Evolutionary conservation across 1,284 basidiomycete species (phyloP), one percentile per base, ranked within the genome.

Genomic region (Ganoderma meredithae): DNA sequence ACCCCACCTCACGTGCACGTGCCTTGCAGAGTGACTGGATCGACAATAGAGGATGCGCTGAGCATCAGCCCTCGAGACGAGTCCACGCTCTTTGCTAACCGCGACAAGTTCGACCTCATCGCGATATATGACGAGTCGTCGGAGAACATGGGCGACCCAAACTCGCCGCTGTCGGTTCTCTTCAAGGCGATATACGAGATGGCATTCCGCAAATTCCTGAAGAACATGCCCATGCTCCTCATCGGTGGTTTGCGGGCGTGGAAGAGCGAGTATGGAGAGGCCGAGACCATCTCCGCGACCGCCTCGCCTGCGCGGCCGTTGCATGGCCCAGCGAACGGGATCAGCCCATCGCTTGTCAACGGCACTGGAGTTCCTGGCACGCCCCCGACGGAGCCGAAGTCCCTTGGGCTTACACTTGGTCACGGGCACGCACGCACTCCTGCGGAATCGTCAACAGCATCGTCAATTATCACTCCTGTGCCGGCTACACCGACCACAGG

Each of bases 31-130:
- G 84, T 96, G 70, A 86, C 85, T 8, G 87, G 89, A 2, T 79
- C 84, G 36, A 84, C 85, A 22, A 87, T 99, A 22, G 95, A 98
- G 79, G 87, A 93, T 69, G 87, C 94, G 0, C 86, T 98, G 63
- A 81, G 88, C 1, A 81, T 95, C 25, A 90, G 89, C 0, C 93
- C 96, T 0, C 83, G 85, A 31, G 78, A 86, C 47, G 96, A 98
- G 80, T 85, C 84, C 52, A 83, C 84, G 0, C 82, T 93, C 22
- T 99, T 98, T 79, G 80, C 83, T 33, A 91, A 93, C 67, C 91
- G 97, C 36, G 88, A 95, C 76, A 91, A 91, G 74, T 98, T 94
- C 79, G 96, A 99, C 73, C 81, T 98, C 17, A 89, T 99, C n/a
- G 94, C 94, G 12, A 82, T 99, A 2, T 96, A 96, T 79, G 97